These are phyloP conservation scores for Komagataella phaffii DNA, from an alignment of 805 yeast genomes.

Conservation along the genomic window DNA sequence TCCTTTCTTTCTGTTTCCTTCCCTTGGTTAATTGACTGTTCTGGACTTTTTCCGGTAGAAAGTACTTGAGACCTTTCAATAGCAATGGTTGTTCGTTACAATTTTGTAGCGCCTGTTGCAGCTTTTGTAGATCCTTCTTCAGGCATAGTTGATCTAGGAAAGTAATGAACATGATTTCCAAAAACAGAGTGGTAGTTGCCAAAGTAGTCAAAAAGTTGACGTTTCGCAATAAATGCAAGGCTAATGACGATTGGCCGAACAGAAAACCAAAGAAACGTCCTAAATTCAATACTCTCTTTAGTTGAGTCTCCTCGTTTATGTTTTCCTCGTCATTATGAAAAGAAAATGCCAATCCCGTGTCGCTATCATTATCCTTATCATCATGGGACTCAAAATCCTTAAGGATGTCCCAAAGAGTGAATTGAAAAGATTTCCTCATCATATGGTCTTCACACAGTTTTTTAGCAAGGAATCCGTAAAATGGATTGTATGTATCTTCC, in stretches of 20 bases:
- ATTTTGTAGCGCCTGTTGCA: constrained; percentile 26
- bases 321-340: constrained; percentile 16
- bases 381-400: constrained; percentile 51
- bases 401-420: constrained; percentile 77
- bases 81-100: constrained; percentile 46
- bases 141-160: constrained; percentile 54
- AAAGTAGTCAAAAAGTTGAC: constrained; percentile 60
- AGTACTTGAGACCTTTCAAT: constrained; percentile 53
- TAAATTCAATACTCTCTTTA: constrained; percentile 50
- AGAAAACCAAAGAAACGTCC: constrained; percentile 75
- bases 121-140: constrained; percentile 16
- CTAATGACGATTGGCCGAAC: constrained; percentile 59
- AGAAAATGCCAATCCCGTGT: constrained; percentile 5
- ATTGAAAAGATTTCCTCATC: constrained; percentile 75
- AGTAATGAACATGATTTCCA: constrained; percentile 62
- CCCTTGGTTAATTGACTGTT: constrained; percentile 36
- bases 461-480: constrained; percentile 68
- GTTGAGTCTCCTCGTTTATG: constrained; percentile 34
- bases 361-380: constrained; percentile 24
- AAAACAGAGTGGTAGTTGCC: constrained; percentile 47
- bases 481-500: constrained; percentile 82
- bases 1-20: constrained; percentile 38
- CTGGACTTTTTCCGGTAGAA: constrained; percentile 33
- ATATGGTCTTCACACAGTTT: constrained; percentile 67
- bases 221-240: constrained; percentile 59